These are phyloP conservation scores for Penicillium waksmanii DNA, from an alignment of 495 filamentous ascomycete species.

Conservation along the genomic window DNA sequence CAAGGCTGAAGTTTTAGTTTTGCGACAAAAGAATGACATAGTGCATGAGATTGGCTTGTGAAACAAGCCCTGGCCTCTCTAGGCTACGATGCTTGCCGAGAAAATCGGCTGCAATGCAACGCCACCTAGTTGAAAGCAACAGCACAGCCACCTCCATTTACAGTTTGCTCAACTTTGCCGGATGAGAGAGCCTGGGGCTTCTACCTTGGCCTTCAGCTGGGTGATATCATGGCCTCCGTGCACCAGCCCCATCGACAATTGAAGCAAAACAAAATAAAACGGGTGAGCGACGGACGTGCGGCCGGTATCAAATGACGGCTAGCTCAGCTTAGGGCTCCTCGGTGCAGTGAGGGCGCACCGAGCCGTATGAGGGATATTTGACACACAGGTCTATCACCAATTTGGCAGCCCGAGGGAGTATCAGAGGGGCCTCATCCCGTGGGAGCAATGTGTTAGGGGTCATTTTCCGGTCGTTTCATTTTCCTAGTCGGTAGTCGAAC, in stretches of 20 bases:
- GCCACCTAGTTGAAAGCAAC: conserved; percentile 22
- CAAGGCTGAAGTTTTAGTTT: background rate
- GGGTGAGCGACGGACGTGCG: background rate
- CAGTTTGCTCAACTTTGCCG: background rate
- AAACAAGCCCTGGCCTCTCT: conserved; percentile 13
- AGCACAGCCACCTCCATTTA: conserved; percentile 34
- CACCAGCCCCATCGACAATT: background rate
- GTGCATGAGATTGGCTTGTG: conserved; percentile 6
- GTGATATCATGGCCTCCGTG: conserved; percentile 6
- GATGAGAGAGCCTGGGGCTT: conserved; percentile 10
- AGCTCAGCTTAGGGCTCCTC: background rate
- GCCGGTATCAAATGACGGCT: conserved; percentile 4
- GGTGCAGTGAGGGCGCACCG: background rate
- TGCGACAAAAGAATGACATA: conserved; percentile 3
- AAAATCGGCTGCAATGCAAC: conserved; percentile 15
- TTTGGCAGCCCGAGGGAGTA: conserved; percentile 25
- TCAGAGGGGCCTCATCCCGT: conserved; percentile 6
- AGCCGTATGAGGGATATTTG: conserved; percentile 33
- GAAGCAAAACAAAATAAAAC: background rate
- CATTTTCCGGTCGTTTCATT: conserved; percentile 17
- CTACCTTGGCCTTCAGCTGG: background rate
- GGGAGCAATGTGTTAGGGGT: background rate
- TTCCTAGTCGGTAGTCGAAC: conserved; percentile 7
- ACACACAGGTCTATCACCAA: conserved; percentile 28
- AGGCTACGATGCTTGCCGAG: conserved; percentile 23